Evolutionary conservation across 2,329 filamentous ascomycete genomes (phyloP), one percentile per base, ranked within the genome.

Genomic region (Aureobasidium sp.): DNA sequence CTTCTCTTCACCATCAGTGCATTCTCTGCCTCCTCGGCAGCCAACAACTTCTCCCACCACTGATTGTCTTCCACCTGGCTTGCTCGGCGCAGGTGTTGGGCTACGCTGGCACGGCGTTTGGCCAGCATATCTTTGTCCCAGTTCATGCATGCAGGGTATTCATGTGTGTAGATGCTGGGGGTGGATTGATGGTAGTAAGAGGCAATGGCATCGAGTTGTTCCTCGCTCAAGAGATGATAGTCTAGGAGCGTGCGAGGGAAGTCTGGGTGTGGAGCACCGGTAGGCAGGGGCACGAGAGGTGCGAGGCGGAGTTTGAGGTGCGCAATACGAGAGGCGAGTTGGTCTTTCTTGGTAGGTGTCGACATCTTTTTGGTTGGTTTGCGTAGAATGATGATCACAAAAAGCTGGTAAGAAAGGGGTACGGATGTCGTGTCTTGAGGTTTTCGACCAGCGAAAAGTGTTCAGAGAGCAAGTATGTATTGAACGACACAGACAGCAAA

Each of bases 141-240:
- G 59, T 77, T 73, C 69, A 91, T 82, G n/a, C 83, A 84, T 66
- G 83, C 85, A 0, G 88, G 88, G 71, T 91, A 91, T 63, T 82
- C 77, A 54, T 71, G 66, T 2, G 81, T 81, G 76, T 78, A 84
- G n/a, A 71, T 69, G 63, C 76, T 76, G 1, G 83, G 84, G 0
- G 80, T 83, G 62, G 80, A 80, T 75, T 91, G 88, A 75, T 89
- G 86, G 77, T 91, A 91, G 74, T 88, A 90, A 66, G 81, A 77
- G 3, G 88, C 88, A 44, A 91, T 80, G 59, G 77, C 76, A 75
- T 91, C 88, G 60, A 90, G 84, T 74, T 91, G 80, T 34, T 75
- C 75, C 71, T 89, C 86, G 16, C 86, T 91, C 41, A 91, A 81
- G 36, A 91, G 84, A 81, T 87, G 89, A 75, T 88, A 90, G 70